Evolutionary conservation across 345 rosid genomes (phyloP).

Genomic region (Gossypium australe): DNA sequence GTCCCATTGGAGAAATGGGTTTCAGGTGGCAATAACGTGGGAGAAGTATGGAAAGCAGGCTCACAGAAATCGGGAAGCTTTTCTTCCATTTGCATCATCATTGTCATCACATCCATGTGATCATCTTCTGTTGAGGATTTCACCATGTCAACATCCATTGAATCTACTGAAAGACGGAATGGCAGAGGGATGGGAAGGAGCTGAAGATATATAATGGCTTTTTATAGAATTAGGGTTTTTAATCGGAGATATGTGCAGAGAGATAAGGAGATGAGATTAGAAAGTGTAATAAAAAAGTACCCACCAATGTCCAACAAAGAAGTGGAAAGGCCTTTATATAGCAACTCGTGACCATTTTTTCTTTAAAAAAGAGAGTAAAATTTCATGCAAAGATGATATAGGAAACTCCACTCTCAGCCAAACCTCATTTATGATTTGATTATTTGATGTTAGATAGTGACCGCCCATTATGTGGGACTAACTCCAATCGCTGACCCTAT

Average conservation of each 20-base stretch:
- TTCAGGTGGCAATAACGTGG: conserved; percentile 14
- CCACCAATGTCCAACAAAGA: conserved; percentile 9
- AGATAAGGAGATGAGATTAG: conserved; percentile 14
- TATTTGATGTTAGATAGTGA: conserved; percentile 12
- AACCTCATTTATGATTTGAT: conserved; percentile 12
- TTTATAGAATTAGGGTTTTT: conserved; percentile 15
- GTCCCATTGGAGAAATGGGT: conserved; percentile 27
- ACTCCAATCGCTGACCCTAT: not conserved
- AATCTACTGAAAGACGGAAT: conserved; percentile 7
- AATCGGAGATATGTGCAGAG: conserved; percentile 16
- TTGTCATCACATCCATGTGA: conserved; percentile 45
- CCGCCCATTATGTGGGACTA: conserved; percentile 19
- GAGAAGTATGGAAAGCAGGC: conserved; percentile 19
- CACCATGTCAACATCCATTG: conserved; percentile 43
- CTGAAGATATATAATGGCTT: conserved; percentile 8
- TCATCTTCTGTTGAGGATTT: conserved; percentile 30
- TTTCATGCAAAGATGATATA: not conserved
- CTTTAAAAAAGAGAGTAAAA: not conserved
- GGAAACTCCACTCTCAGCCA: not conserved
- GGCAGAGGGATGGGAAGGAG: conserved; percentile 26
- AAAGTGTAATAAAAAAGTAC: conserved; percentile 4
- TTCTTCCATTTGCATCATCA: conserved; percentile 64
- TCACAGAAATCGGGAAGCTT: conserved; percentile 55
- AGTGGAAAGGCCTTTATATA: conserved; percentile 14
- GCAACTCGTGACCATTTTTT: conserved; percentile 9